Conservation (phyloP, 148 eudicot species). For the Arctostaphylos glauca region DNA sequence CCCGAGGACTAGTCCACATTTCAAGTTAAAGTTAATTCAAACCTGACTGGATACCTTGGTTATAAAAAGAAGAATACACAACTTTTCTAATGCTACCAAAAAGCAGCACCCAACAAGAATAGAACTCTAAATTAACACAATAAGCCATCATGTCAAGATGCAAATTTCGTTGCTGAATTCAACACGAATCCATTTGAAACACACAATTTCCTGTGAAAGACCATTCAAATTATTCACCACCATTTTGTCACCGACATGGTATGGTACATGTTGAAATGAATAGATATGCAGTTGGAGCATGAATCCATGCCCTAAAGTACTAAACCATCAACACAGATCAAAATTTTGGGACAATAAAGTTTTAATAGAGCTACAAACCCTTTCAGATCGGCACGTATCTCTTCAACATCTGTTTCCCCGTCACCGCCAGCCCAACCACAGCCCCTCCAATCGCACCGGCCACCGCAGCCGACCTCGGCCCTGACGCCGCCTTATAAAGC, state of each 20-base stretch:
- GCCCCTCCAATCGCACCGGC: conserved; percentile 87
- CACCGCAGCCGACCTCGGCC: conserved; percentile 74
- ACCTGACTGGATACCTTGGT: too few species aligned
- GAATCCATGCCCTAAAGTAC: not conserved
- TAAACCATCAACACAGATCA: conserved; percentile 5
- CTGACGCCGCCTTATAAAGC: conserved; percentile 71
- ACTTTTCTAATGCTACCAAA: not conserved
- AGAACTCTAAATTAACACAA: not conserved
- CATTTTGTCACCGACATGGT: not conserved
- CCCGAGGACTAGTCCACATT: too few species aligned
- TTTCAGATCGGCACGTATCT: conserved; percentile 44
- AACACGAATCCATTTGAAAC: not conserved
- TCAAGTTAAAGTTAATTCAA: too few species aligned
- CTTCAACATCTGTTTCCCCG: conserved; percentile 58
- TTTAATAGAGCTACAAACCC: not conserved
- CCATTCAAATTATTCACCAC: conserved; percentile 19
- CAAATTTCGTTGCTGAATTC: not conserved
- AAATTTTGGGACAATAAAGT: conserved; percentile 9
- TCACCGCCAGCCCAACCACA: conserved; percentile 63
- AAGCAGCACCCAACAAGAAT: not conserved
- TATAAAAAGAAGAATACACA: not conserved
- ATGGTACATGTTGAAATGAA: not conserved
- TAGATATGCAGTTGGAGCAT: not conserved
- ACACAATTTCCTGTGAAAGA: not conserved
- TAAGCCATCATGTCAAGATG: not conserved